Percentiles rank a stretch among this genome's conserved stretches.
phyloP scores from a whole-genome alignment of 1,284 basidiomycete genomes.

The Ceratobasidium sp. region DNA sequence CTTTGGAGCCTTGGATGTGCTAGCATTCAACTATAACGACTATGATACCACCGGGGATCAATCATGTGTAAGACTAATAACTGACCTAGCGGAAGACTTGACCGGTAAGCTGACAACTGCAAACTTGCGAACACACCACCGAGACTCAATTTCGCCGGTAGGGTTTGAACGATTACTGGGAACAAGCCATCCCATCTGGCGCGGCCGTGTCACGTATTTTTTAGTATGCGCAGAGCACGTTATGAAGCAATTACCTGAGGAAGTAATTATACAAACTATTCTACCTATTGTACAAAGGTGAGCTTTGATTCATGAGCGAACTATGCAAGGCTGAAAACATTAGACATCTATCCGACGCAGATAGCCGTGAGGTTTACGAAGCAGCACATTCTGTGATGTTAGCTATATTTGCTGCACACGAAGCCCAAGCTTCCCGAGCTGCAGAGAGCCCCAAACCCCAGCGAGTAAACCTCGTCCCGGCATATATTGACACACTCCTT shows the following conservation, averaged over 20 bases:
- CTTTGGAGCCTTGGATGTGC: constrained; percentile 40
- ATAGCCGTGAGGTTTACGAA: constrained; percentile 40
- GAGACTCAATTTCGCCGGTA: not conserved
- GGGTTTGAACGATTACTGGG: constrained; percentile 16
- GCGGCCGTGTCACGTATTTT: constrained; percentile 37
- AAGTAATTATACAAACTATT: constrained; percentile 21
- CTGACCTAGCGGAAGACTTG: constrained; percentile 9
- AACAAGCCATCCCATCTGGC: constrained; percentile 21
- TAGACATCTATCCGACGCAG: constrained; percentile 35
- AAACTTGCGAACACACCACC: not conserved
- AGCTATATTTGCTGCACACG: constrained; percentile 39
- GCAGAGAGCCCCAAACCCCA: not conserved
- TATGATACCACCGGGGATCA: constrained; percentile 27
- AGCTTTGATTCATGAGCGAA: not conserved
- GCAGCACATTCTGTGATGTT: constrained; percentile 42
- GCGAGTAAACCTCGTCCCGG: constrained; percentile 33
- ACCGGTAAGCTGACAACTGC: constrained; percentile 11
- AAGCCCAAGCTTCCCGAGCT: not conserved
- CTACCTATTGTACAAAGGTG: constrained; percentile 39
- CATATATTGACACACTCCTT: constrained; percentile 39
- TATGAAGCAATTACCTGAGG: constrained; percentile 34
- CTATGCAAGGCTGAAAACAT: not conserved
- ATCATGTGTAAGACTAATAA: constrained; percentile 10
- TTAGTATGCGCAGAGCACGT: constrained; percentile 41
- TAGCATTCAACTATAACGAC: constrained; percentile 24